Conservation (phyloP, 441 rosid species). For the Dalechampia spathulata region DNA sequence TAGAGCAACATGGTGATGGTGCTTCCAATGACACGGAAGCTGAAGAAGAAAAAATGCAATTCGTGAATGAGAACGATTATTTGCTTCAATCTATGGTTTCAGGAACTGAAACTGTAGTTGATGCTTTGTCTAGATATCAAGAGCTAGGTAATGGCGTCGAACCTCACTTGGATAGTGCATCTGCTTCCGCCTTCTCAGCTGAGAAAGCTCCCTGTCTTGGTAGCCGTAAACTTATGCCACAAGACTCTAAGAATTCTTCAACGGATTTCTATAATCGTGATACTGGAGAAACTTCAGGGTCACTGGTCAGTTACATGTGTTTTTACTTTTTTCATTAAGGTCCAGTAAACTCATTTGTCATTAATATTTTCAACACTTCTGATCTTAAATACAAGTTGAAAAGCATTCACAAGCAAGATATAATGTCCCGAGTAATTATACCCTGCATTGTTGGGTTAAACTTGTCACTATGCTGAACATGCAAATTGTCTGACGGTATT, state of each 20-base stretch:
- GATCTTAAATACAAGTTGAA: background rate
- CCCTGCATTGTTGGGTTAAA: too few relatives aligned
- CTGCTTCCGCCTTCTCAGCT: slow-evolving; percentile 14
- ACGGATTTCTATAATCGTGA: slow-evolving; percentile 10
- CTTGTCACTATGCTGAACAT: too few relatives aligned
- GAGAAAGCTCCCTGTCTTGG: slow-evolving; percentile 17
- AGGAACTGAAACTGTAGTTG: slow-evolving; percentile 19
- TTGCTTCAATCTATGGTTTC: slow-evolving; percentile 14
- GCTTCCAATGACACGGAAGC: slow-evolving; percentile 17
- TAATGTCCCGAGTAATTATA: too few relatives aligned
- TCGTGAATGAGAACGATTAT: slow-evolving; percentile 9
- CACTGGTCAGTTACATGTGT: slow-evolving; percentile 29
- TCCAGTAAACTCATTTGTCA: background rate
- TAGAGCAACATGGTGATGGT: slow-evolving; percentile 20
- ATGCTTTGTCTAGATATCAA: slow-evolving; percentile 18
- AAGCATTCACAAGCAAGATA: background rate
- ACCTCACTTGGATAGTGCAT: slow-evolving; percentile 10
- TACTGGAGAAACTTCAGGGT: slow-evolving; percentile 8
- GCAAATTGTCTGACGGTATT: too few relatives aligned
- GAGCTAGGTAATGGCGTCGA: slow-evolving; percentile 14
- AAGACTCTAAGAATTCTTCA: slow-evolving; percentile 15
- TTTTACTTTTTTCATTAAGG: background rate
- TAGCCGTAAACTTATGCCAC: slow-evolving; percentile 6
- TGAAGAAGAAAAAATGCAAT: slow-evolving; percentile 11
- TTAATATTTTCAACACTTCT: background rate